Evolutionary conservation across 2,329 filamentous ascomycete genomes (phyloP), one percentile per base, ranked within the genome.

Genomic region (Dothideomycetes sp.): DNA sequence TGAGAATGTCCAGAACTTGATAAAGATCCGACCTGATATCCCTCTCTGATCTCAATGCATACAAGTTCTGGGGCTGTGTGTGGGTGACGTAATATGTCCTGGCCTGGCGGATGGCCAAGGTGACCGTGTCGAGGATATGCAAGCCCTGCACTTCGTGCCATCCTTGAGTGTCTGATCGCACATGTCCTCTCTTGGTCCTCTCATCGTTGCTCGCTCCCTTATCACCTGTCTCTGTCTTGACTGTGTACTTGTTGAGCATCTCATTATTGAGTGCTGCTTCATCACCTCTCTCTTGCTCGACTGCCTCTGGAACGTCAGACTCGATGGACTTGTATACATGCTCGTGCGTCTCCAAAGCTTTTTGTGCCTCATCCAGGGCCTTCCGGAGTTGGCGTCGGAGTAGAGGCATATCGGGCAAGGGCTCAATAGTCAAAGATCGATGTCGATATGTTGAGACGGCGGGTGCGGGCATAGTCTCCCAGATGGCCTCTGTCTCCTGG

Each of bases 1-100:
- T 94, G 39, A 98, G 66, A 3, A 93, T 80, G 50, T 98, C 91
- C 60, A 98, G 79, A 31, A 94, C 84, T 41, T 77, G 75, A 31
- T 94, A 75, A 7, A 96, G 67, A 52, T 96, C 89, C 37, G 81
- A 72, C 31, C 91, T 79, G 35, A 98, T 81, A 48, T 83, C 74
- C 46, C 81, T 84, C 59, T 98, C 91, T 1, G 85, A 79, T 60
- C 85, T 88, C 62, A 96, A 93, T 19, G 81, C 68, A 53, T 91
- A 85, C 14, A 96, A 69, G 29, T 84, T 79, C 50, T 91, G 81
- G 1, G 88, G 86, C 38, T 88, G 73, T 53, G 93, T 84, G 57
- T 96, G 91, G 3, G 86, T 76, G 0, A 88, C 95, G 62, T 98
- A 96, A 64, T 96, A 98, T 52, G 93, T 81, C 63, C 93, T 94